Evolutionary conservation across 306 rosid species (phyloP).

Genomic region (Macrotyloma uniflorum): DNA sequence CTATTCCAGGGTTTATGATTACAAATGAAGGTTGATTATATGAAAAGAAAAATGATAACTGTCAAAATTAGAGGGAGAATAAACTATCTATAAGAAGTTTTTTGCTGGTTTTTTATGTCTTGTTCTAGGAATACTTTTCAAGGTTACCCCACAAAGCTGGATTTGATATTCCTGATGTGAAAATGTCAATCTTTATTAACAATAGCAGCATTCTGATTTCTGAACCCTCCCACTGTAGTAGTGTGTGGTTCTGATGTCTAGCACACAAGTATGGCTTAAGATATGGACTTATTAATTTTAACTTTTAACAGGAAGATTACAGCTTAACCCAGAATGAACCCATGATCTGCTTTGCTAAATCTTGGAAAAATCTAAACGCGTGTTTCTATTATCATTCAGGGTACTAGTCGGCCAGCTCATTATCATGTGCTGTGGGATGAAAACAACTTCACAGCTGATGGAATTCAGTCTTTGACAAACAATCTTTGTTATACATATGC

Average conservation of each 20-base stretch:
- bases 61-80: constrained; percentile 6
- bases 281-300: not conserved
- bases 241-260: constrained; percentile 5
- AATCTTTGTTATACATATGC: constrained; percentile 93
- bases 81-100: not conserved
- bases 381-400: constrained; percentile 49
- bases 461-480: constrained; percentile 86
- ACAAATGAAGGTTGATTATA: not conserved
- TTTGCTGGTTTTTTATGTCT: not conserved
- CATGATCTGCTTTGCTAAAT: not conserved
- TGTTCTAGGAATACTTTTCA: constrained; percentile 9
- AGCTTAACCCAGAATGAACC: constrained; percentile 3
- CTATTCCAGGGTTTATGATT: not conserved
- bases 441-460: constrained; percentile 89
- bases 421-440: constrained; percentile 97
- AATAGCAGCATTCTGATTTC: not conserved
- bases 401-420: constrained; percentile 94
- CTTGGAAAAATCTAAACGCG: not conserved
- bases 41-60: not conserved
- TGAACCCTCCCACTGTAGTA: not conserved
- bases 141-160: not conserved
- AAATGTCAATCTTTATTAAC: not conserved
- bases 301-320: not conserved
- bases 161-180: not conserved
- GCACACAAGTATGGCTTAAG: constrained; percentile 14